phyloP scores from a whole-genome alignment of 2,329 filamentous ascomycete genomes.

The Hypoxylon sp. region DNA sequence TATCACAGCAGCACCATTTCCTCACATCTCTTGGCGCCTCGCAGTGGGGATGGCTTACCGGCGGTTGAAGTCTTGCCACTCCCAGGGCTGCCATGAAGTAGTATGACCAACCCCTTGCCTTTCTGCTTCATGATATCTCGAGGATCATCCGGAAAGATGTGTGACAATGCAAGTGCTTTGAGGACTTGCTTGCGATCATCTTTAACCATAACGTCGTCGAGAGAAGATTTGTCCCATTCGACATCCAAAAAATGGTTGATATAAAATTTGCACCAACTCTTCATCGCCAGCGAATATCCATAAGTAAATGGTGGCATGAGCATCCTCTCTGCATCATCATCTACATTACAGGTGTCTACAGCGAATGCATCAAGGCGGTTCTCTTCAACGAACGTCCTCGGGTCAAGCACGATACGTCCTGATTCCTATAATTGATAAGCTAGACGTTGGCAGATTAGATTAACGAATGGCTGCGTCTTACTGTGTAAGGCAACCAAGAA shows the following conservation, averaged over 20 bases:
- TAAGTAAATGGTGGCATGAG: constrained; percentile 44
- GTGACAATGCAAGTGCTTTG: constrained; percentile 40
- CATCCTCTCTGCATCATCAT: constrained; percentile 18
- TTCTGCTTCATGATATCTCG: constrained; percentile 49
- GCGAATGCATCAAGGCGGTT: background rate
- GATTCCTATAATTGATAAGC: background rate
- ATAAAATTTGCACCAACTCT: constrained; percentile 46
- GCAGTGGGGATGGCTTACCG: background rate
- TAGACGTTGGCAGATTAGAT: background rate
- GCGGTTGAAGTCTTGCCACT: constrained; percentile 56
- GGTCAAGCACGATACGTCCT: background rate
- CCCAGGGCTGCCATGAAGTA: constrained; percentile 55
- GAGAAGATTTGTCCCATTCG: constrained; percentile 28
- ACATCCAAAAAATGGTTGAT: constrained; percentile 26
- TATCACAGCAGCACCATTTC: background rate
- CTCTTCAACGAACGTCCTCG: background rate
- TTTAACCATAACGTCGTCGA: constrained; percentile 36
- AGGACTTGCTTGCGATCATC: constrained; percentile 45
- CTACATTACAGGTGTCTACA: constrained; percentile 10
- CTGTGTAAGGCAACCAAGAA: constrained; percentile 18
- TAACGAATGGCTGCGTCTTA: constrained; percentile 5
- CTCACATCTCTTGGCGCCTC: background rate
- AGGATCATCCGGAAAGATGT: constrained; percentile 41
- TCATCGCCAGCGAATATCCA: constrained; percentile 45
- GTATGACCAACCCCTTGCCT: constrained; percentile 55